Evolutionary conservation across 495 filamentous ascomycete species (phyloP), one percentile per base, ranked within the genome.

Genomic region (Hyaloscypha finlandica): DNA sequence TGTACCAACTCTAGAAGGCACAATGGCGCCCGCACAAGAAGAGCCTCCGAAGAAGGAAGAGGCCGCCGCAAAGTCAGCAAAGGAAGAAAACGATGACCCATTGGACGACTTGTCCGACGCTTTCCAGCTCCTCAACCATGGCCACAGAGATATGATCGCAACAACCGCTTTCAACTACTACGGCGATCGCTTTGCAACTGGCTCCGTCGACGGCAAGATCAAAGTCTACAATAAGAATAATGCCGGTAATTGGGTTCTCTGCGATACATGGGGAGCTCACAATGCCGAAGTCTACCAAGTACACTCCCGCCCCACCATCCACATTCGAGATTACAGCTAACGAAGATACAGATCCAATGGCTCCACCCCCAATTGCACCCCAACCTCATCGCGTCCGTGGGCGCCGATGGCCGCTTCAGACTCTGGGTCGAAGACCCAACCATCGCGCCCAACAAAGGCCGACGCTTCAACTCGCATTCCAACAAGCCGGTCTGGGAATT

Each of bases 201-300:
- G 91, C 33, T 95, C 91, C 42, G 90, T 93, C 3, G 95, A 99
- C 77, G 96, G 97, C 73, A 91, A 90, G 74, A 89, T 99, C 70
- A 92, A 93, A 74, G 90, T 98, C 35, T 98, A 93, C 85, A 92
- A 96, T 74, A 77, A 83, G 52, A 85, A 93, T 67, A 87, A 88
- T 68, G 87, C 92, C 70, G 88, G 87, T 16, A 80, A 87, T 57
- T 97, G 92, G 92, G 84, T 86, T 48, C 77, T 93, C 52, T 89
- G 86, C 70, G 95, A 97, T 74, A 91, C 87, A 59, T 97, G 95
- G 92, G 86, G 87, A 63, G 96, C 92, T 16, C 95, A 99, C 74
- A 89, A 91, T 70, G 92, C 92, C 31, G 95, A 97, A 79, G 91
- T 99, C 66, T 83, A 91, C 68, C 92, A 96, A 83, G 93, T 93